Conservation (phyloP, 2,329 filamentous ascomycete genomes). For the Canariomyces notabilis region DNA sequence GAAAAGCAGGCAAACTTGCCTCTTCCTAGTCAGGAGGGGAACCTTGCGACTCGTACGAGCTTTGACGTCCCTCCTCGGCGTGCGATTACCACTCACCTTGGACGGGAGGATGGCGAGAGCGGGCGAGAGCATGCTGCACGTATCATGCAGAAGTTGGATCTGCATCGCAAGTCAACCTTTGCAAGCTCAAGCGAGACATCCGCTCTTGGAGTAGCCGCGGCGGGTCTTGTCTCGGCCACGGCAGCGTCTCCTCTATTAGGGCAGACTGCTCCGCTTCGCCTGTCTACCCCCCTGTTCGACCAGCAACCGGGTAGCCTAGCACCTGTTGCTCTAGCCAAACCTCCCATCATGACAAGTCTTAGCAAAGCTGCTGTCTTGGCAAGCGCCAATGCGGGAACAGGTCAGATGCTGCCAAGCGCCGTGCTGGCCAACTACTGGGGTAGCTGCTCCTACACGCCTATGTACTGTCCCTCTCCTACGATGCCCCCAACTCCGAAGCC, state of each 20-base stretch:
- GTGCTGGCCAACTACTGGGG: constrained; percentile 95
- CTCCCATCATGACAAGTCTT: constrained; percentile 77
- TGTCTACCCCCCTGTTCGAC: constrained; percentile 37
- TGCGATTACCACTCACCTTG: constrained; percentile 50
- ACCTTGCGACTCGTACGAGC: constrained; percentile 57
- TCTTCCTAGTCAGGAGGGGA: constrained; percentile 56
- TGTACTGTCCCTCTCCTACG: constrained; percentile 28
- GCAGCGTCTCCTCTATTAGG: constrained; percentile 27
- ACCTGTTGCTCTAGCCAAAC: constrained; percentile 74
- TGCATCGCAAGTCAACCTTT: constrained; percentile 73
- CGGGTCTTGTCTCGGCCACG: constrained; percentile 44
- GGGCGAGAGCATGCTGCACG: constrained; percentile 76
- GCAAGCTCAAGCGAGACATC: constrained; percentile 35
- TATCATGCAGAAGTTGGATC: constrained; percentile 88
- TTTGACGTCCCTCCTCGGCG: constrained; percentile 59
- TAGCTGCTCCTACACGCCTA: constrained; percentile 65
- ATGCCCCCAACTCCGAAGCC: constrained; percentile 23
- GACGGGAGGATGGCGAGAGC: constrained; percentile 64
- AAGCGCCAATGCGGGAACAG: constrained; percentile 61
- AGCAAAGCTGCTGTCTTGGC: constrained; percentile 81
- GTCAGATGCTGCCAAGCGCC: constrained; percentile 72
- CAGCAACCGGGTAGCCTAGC: constrained; percentile 61
- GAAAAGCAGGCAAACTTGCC: constrained; percentile 64
- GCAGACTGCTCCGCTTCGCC: constrained; percentile 13
- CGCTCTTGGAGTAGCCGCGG: constrained; percentile 36